Evolutionary conservation across 805 yeast genomes (phyloP).

Genomic region (Saccharomyces jurei): DNA sequence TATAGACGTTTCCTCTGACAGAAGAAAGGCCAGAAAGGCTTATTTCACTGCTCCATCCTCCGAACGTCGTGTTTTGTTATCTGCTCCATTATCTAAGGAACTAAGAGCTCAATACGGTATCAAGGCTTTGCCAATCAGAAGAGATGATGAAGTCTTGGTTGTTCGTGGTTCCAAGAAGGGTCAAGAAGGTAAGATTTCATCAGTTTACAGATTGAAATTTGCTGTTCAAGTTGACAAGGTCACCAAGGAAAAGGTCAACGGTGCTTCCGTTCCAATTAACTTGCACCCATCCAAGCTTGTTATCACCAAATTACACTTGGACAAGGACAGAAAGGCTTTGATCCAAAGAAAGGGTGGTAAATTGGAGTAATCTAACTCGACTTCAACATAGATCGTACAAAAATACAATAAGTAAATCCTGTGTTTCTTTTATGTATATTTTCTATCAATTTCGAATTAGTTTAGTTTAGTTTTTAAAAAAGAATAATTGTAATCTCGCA

Average conservation of each 20-base stretch:
- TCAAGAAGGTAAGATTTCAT: conserved; percentile 93
- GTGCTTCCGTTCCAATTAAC: conserved; percentile 94
- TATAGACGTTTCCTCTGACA: conserved; percentile 94
- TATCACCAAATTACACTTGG: conserved; percentile 94
- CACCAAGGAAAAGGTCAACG: conserved; percentile 94
- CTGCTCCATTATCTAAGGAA: conserved; percentile 98
- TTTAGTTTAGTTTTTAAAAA: neutral
- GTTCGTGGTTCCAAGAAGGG: conserved; percentile 99
- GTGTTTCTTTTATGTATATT: neutral
- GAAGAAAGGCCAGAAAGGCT: conserved; percentile 99
- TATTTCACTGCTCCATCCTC: conserved; percentile 96
- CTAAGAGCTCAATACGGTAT: conserved; percentile 93
- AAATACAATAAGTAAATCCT: neutral
- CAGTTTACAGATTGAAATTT: conserved; percentile 97
- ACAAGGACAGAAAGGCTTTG: conserved; percentile 96
- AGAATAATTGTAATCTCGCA: neutral
- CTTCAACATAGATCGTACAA: neutral
- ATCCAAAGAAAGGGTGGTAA: conserved; percentile 97
- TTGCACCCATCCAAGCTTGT: conserved; percentile 97
- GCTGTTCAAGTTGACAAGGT: conserved; percentile 93
- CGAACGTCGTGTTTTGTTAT: conserved; percentile 84
- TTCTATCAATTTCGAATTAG: neutral
- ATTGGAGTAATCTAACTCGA: conserved; percentile 54
- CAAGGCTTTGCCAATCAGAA: conserved; percentile 93
- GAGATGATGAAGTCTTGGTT: conserved; percentile 89